These are phyloP conservation scores for Castanea crenata DNA, from an alignment of 306 rosid genomes.

Conservation along the genomic window DNA sequence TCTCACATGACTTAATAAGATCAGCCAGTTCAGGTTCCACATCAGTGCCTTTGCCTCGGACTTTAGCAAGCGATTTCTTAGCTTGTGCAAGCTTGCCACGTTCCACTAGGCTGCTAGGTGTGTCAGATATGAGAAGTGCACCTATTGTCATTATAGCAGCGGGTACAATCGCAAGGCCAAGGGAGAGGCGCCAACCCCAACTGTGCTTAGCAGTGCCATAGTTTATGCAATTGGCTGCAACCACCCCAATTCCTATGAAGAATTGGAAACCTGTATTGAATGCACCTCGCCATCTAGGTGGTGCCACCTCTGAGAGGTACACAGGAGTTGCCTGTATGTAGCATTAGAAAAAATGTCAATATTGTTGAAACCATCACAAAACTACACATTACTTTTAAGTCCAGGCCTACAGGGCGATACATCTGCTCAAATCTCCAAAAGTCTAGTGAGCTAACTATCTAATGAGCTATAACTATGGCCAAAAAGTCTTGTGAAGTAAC, in stretches of 20 bases:
- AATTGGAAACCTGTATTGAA: constrained; percentile 71
- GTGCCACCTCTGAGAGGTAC: constrained; percentile 77
- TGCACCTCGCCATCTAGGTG: constrained; percentile 73
- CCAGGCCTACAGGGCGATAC: too few species aligned
- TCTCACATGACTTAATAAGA: constrained; percentile 29
- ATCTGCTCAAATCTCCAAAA: too few species aligned
- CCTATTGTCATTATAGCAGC: constrained; percentile 48
- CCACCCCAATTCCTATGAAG: constrained; percentile 55
- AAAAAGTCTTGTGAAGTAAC: too few species aligned
- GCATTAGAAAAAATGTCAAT: background rate
- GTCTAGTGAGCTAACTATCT: too few species aligned
- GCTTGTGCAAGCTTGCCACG: constrained; percentile 56
- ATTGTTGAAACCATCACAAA: too few species aligned
- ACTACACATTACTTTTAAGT: too few species aligned
- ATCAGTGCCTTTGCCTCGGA: constrained; percentile 41
- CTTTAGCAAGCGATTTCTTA: constrained; percentile 35
- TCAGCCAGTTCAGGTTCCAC: constrained; percentile 48
- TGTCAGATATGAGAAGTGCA: constrained; percentile 50
- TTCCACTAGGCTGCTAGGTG: constrained; percentile 57
- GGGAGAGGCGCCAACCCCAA: constrained; percentile 74
- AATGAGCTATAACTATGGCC: too few species aligned
- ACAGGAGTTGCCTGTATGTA: constrained; percentile 56
- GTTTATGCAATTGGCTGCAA: constrained; percentile 53
- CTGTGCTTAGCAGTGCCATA: constrained; percentile 45
- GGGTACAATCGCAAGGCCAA: constrained; percentile 62